These are phyloP conservation scores for Colletotrichum caudatum DNA, from an alignment of 2,329 filamentous ascomycete species.

Conservation along the genomic window DNA sequence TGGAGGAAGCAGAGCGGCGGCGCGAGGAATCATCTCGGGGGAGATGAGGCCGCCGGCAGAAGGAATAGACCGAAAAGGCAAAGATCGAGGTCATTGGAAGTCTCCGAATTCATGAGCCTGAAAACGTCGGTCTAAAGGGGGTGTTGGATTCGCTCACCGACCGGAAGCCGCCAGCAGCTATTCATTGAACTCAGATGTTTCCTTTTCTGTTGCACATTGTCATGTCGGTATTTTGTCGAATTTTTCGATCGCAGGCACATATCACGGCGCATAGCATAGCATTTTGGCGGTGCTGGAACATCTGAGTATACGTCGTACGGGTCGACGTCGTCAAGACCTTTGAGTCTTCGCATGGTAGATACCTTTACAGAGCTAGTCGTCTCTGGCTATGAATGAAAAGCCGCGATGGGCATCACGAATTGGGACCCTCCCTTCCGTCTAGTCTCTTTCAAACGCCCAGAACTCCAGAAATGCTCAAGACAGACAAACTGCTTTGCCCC, in stretches of 20 bases:
- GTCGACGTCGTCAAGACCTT: constrained; percentile 27
- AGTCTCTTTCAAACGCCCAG: constrained; percentile 2
- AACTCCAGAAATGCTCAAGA: constrained; percentile 19
- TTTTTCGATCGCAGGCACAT: not conserved
- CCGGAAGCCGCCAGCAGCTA: not conserved
- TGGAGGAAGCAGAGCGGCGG: constrained; percentile 46
- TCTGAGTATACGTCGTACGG: not conserved
- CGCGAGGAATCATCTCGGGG: constrained; percentile 12
- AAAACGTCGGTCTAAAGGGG: not conserved
- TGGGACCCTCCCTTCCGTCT: not conserved
- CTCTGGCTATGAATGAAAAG: constrained; percentile 9
- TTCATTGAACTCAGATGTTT: too few relatives aligned
- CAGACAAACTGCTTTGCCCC: not conserved
- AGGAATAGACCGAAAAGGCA: not conserved
- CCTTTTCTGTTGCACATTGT: not conserved
- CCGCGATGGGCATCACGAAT: constrained; percentile 1
- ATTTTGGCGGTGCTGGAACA: constrained; percentile 34
- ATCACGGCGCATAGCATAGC: constrained; percentile 35
- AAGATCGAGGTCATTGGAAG: too few relatives aligned
- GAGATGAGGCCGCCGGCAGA: not conserved
- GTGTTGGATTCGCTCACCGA: not conserved
- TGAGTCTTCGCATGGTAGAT: constrained; percentile 19
- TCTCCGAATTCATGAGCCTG: too few relatives aligned
- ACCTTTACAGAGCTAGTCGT: constrained; percentile 11
- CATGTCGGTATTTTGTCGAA: too few relatives aligned